phyloP scores from a whole-genome alignment of 768 basidiomycete species.

The Artomyces pyxidatus region DNA sequence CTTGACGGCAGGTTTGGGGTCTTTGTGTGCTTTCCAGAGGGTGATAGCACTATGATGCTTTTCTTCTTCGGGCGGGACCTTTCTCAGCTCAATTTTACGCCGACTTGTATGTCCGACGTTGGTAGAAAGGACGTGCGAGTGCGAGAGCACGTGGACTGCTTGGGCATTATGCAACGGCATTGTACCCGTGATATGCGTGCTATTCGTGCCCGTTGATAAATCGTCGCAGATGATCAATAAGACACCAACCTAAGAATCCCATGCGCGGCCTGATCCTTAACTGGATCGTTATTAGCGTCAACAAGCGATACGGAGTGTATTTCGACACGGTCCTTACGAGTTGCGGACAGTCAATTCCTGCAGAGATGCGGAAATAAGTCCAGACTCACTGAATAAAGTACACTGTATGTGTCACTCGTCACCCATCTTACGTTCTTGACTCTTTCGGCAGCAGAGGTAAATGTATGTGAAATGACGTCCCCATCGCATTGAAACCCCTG shows the following conservation, averaged over 20 bases:
- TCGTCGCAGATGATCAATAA: background rate
- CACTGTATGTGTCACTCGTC: constrained; percentile 11
- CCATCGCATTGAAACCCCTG: constrained; percentile 10
- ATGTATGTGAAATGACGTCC: background rate
- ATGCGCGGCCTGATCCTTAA: background rate
- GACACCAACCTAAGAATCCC: constrained; percentile 7
- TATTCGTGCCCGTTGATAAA: background rate
- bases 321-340: constrained; percentile 18
- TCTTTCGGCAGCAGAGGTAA: background rate
- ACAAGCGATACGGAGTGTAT: constrained; percentile 12
- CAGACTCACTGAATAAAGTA: constrained; percentile 16
- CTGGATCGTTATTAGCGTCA: constrained; percentile 17
- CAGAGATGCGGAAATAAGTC: background rate
- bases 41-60: constrained; percentile 13
- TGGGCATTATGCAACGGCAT: constrained; percentile 5
- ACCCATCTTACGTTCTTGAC: constrained; percentile 9
- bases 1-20: background rate
- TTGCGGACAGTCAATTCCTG: background rate
- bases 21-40: constrained; percentile 21
- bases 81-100: constrained; percentile 2
- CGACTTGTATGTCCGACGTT: constrained; percentile 9
- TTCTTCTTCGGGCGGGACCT: background rate
- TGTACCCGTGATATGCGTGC: constrained; percentile 9
- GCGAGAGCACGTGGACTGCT: constrained; percentile 5
- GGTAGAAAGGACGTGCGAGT: constrained; percentile 17